These are phyloP conservation scores for Penicillium sp. DNA, from an alignment of 2,329 filamentous ascomycete species.

Conservation along the genomic window DNA sequence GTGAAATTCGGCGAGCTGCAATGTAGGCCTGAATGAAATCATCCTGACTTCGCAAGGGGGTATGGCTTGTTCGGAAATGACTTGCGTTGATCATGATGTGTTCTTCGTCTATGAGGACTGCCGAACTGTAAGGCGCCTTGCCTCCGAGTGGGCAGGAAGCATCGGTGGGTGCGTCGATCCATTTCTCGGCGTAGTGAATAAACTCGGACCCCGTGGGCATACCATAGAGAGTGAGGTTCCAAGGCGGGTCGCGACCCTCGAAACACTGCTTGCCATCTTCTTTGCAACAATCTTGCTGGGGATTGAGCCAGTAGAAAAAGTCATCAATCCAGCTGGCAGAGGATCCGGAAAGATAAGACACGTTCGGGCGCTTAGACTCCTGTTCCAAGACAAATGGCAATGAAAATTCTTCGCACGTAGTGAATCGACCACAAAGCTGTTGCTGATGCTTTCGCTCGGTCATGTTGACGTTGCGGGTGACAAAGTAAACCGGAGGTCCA, in stretches of 20 bases:
- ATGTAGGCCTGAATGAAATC: conserved; percentile 94
- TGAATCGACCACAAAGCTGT: conserved; percentile 87
- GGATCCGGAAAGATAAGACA: conserved; percentile 85
- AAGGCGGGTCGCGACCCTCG: conserved; percentile 70
- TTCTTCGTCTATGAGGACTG: conserved; percentile 74
- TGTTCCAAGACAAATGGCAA: conserved; percentile 89
- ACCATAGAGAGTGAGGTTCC: conserved; percentile 85
- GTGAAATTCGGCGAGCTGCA: conserved; percentile 82
- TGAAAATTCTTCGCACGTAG: conserved; percentile 80
- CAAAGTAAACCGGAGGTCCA: conserved; percentile 95
- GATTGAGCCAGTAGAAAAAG: conserved; percentile 96
- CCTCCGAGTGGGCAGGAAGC: conserved; percentile 86
- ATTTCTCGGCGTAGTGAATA: conserved; percentile 78
- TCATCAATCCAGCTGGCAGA: conserved; percentile 97
- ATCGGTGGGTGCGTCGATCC: conserved; percentile 76
- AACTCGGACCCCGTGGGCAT: conserved; percentile 97
- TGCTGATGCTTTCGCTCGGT: conserved; percentile 76
- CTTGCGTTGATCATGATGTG: conserved; percentile 71
- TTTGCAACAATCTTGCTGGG: conserved; percentile 74
- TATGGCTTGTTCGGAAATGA: conserved; percentile 91
- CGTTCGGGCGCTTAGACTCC: conserved; percentile 83
- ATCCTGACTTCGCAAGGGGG: conserved; percentile 78
- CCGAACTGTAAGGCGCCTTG: conserved; percentile 80
- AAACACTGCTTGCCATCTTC: conserved; percentile 76
- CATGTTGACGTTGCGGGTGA: conserved; percentile 77